A percentile compares a stretch with the other conserved stretches of the same genome.
These are phyloP conservation scores for Spencermartinsiella europaea DNA, from an alignment of 805 yeast genomes.

Conservation along the genomic window DNA sequence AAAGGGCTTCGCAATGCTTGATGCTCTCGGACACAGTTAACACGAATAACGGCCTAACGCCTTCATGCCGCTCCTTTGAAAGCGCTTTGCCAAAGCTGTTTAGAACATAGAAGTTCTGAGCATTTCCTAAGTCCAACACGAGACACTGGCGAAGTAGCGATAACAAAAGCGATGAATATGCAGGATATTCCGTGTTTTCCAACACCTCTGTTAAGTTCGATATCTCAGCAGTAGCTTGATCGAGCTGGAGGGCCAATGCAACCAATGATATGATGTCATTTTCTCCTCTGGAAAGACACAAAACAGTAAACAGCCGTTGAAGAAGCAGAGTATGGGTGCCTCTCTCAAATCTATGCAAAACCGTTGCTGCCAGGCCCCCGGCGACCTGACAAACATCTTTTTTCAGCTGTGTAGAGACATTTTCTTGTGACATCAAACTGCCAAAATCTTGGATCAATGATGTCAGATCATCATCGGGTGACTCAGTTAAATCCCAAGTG, in stretches of 20 bases:
- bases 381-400: background rate
- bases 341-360: background rate
- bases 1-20: background rate
- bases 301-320: background rate
- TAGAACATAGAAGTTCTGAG: constrained; percentile 1
- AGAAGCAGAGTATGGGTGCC: background rate
- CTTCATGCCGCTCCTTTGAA: background rate
- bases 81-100: background rate
- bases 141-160: background rate
- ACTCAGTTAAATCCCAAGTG: background rate
- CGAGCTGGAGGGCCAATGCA: background rate
- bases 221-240: background rate
- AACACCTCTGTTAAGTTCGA: background rate
- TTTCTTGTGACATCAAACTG: background rate
- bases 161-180: background rate
- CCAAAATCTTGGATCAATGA: background rate
- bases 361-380: background rate
- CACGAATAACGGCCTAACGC: background rate
- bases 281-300: background rate
- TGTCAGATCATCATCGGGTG: background rate
- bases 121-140: background rate
- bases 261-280: background rate
- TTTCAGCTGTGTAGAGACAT: background rate
- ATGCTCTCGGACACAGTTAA: background rate
- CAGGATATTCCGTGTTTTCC: background rate